Conservation (phyloP, 495 filamentous ascomycete genomes). For the Penicilliopsis zonata region DNA sequence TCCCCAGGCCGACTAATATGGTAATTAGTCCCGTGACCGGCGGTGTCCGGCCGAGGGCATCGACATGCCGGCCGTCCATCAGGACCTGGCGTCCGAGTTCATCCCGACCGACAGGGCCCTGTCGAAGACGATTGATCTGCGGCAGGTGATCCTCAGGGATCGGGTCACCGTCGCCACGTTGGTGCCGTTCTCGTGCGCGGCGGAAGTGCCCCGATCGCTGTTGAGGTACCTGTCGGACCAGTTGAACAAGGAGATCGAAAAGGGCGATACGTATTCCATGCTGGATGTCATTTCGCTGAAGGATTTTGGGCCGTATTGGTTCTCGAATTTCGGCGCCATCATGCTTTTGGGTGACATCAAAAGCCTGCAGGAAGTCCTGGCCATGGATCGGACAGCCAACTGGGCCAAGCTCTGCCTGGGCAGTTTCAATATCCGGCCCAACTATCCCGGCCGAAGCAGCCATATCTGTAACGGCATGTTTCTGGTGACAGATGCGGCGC, state of each 20-base stretch:
- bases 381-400: slow-evolving; percentile 50
- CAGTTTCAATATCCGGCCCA: slow-evolving; percentile 94
- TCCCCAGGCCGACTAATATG: slow-evolving; percentile 18
- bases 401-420: slow-evolving; percentile 83
- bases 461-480: slow-evolving; percentile 97
- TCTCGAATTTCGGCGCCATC: slow-evolving; percentile 85
- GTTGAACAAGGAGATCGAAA: slow-evolving; percentile 88
- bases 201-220: slow-evolving; percentile 62
- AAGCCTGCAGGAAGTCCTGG: slow-evolving; percentile 43
- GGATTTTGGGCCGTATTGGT: slow-evolving; percentile 84
- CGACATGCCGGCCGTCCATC: slow-evolving; percentile 77
- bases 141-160: slow-evolving; percentile 82
- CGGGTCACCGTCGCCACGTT: slow-evolving; percentile 84
- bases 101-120: slow-evolving; percentile 41
- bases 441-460: slow-evolving; percentile 91
- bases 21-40: slow-evolving; percentile 30
- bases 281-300: slow-evolving; percentile 61
- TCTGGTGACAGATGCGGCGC: slow-evolving; percentile 77
- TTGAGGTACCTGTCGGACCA: slow-evolving; percentile 74
- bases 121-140: slow-evolving; percentile 57
- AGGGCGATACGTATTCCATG: slow-evolving; percentile 95
- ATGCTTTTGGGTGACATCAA: slow-evolving; percentile 83
- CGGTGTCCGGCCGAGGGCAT: slow-evolving; percentile 12
- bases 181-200: slow-evolving; percentile 67
- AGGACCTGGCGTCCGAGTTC: slow-evolving; percentile 50